Evolutionary conservation across 352 stramenopile genomes (phyloP).

Genomic region (Pythium chondricola): DNA sequence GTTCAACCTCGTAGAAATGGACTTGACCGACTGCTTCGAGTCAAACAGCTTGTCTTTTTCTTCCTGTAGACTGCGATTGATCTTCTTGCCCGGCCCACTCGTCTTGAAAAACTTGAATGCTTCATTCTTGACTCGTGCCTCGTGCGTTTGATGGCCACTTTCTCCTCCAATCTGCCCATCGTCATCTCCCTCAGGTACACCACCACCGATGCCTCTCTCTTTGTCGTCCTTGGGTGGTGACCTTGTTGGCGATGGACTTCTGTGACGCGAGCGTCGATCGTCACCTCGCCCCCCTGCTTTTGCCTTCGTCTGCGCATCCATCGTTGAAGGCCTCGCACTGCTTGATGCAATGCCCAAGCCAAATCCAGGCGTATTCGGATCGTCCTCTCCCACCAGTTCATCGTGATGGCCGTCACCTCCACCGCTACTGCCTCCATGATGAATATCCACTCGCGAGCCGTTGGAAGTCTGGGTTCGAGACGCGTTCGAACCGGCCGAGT

Average conservation of each 20-base stretch:
- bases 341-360: conserved; percentile 44
- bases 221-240: conserved; percentile 16
- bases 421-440: conserved; percentile 1
- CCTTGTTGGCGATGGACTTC: conserved; percentile 30
- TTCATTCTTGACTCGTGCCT: conserved; percentile 47
- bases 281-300: conserved; percentile 3
- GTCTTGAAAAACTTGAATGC: conserved; percentile 66
- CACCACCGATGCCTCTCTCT: conserved; percentile 19
- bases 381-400: conserved; percentile 54
- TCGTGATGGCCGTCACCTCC: conserved; percentile 5
- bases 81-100: conserved; percentile 46
- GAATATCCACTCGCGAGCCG: conserved; percentile 37
- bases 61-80: conserved; percentile 48
- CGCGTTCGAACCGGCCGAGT: conserved; percentile 47
- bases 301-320: conserved; percentile 51
- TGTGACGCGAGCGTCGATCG: conserved; percentile 17
- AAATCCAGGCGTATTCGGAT: conserved; percentile 49
- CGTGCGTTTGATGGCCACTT: not conserved
- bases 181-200: conserved; percentile 21
- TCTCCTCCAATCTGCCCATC: conserved; percentile 5
- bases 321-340: conserved; percentile 51
- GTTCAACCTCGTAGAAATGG: conserved; percentile 73
- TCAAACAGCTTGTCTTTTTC: conserved; percentile 77
- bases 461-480: conserved; percentile 45
- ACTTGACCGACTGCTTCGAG: conserved; percentile 62